Percentiles rank a stretch among this genome's conserved stretches.
These are phyloP conservation scores for Lodderomyces metapsilosis DNA, from an alignment of 1,139 yeast species.

Conservation along the genomic window DNA sequence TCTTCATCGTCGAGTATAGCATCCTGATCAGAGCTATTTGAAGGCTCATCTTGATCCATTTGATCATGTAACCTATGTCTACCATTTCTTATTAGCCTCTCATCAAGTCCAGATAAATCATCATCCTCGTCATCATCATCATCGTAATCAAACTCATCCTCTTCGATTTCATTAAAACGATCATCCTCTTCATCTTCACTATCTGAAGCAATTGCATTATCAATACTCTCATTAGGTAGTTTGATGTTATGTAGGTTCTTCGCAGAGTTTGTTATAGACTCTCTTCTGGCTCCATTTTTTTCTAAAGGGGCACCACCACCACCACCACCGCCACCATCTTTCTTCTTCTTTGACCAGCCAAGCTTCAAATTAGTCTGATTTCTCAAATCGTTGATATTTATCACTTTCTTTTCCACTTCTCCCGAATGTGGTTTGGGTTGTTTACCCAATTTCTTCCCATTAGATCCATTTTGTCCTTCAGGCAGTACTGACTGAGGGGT, in stretches of 20 bases:
- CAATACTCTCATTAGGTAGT: conserved; percentile 38
- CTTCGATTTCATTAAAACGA: conserved; percentile 12
- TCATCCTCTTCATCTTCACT: conserved; percentile 38
- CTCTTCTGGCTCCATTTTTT: conserved; percentile 34
- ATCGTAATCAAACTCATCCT: conserved; percentile 23
- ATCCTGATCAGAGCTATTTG: conserved; percentile 8
- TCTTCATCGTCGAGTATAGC: conserved; percentile 16
- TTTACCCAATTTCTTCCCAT: conserved; percentile 19
- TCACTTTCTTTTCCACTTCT: conserved; percentile 29
- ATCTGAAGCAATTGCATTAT: conserved; percentile 40
- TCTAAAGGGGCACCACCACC: background rate
- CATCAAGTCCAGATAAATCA: conserved; percentile 3
- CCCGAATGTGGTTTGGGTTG: background rate
- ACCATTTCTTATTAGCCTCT: conserved; percentile 1
- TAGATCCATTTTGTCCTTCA: conserved; percentile 11
- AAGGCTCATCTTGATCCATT: conserved; percentile 14
- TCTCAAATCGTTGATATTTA: conserved; percentile 36
- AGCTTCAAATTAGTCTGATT: conserved; percentile 41
- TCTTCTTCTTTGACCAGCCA: conserved; percentile 46
- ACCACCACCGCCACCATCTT: conserved; percentile 6
- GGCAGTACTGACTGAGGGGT: conserved; percentile 1
- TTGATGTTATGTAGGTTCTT: conserved; percentile 46
- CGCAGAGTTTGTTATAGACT: conserved; percentile 51
- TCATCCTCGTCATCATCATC: conserved; percentile 38
- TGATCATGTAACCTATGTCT: conserved; percentile 15